These are phyloP conservation scores for Aspergillus oerlinghausenensis DNA, from an alignment of 2,329 filamentous ascomycete genomes.

Conservation along the genomic window DNA sequence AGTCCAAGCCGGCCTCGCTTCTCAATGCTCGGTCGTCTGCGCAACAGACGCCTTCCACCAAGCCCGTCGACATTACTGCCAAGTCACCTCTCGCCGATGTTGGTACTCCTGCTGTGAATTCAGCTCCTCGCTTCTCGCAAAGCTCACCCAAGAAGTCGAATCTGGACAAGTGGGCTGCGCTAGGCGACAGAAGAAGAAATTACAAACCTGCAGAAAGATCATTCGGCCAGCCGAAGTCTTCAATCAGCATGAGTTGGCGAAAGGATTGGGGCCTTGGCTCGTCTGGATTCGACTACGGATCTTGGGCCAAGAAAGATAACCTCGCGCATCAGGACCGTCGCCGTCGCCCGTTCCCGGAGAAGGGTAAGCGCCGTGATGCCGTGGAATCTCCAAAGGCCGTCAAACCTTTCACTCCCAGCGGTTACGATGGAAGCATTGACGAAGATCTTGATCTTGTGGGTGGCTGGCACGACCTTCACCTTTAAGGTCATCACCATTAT, in stretches of 20 bases:
- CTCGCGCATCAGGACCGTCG: slow-evolving; percentile 26
- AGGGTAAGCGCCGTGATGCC: slow-evolving; percentile 44
- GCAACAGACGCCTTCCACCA: slow-evolving; percentile 22
- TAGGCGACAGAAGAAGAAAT: slow-evolving; percentile 78
- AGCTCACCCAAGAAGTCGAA: slow-evolving; percentile 52
- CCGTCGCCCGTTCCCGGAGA: slow-evolving; percentile 39
- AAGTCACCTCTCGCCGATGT: slow-evolving; percentile 62
- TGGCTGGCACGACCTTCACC: slow-evolving; percentile 72
- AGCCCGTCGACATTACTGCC: slow-evolving; percentile 14
- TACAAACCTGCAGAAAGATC: slow-evolving; percentile 52
- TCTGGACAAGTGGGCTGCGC: slow-evolving; percentile 81
- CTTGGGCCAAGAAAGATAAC: slow-evolving; percentile 31
- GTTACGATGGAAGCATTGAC: slow-evolving; percentile 53
- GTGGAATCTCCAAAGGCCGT: slow-evolving; percentile 26
- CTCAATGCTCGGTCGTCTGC: slow-evolving; percentile 44
- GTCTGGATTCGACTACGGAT: slow-evolving; percentile 34
- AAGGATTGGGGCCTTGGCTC: slow-evolving; percentile 38
- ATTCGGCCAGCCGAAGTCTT: slow-evolving; percentile 46
- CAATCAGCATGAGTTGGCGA: slow-evolving; percentile 39
- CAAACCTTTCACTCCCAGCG: slow-evolving; percentile 29
- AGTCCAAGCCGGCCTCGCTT: slow-evolving; percentile 51
- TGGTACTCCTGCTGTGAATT: slow-evolving; percentile 40
- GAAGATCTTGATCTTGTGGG: slow-evolving; percentile 92
- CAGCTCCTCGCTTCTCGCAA: slow-evolving; percentile 48
- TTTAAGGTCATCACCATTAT: slow-evolving; percentile 38